These are phyloP conservation scores for Butyriboletus regius DNA, from an alignment of 1,284 basidiomycete species.

Conservation along the genomic window DNA sequence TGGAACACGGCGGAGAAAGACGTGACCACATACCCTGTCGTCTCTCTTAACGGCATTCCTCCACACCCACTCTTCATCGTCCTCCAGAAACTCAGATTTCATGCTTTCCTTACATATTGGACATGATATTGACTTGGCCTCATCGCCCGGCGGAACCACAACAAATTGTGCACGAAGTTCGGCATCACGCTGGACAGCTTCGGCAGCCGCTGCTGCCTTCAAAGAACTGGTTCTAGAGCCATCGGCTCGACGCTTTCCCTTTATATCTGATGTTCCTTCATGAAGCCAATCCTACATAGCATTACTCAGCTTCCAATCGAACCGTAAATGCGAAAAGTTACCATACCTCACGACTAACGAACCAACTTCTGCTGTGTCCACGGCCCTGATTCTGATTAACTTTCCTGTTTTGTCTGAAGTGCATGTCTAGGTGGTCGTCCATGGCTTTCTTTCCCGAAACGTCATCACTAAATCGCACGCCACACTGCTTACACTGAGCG, in stretches of 20 bases:
- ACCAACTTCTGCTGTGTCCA: conserved; percentile 89
- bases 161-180: conserved; percentile 75
- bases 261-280: conserved; percentile 51
- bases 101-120: conserved; percentile 94
- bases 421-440: conserved; percentile 92
- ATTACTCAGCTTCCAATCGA: conserved; percentile 14
- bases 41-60: conserved; percentile 81
- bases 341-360: conserved; percentile 74
- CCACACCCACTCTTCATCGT: conserved; percentile 99
- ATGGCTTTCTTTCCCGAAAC: conserved; percentile 66
- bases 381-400: conserved; percentile 77
- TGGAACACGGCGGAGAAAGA: not conserved
- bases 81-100: conserved; percentile 88
- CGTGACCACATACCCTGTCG: conserved; percentile 55
- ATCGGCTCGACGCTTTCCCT: conserved; percentile 59
- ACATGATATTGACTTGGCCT: conserved; percentile 74
- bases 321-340: conserved; percentile 2
- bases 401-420: conserved; percentile 90
- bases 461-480: conserved; percentile 75
- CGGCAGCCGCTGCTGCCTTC: conserved; percentile 57
- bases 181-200: conserved; percentile 64
- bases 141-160: conserved; percentile 79
- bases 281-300: conserved; percentile 72
- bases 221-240: conserved; percentile 44
- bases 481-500: conserved; percentile 90